phyloP scores from a whole-genome alignment of 768 basidiomycete genomes.

The Lactarius sp. region DNA sequence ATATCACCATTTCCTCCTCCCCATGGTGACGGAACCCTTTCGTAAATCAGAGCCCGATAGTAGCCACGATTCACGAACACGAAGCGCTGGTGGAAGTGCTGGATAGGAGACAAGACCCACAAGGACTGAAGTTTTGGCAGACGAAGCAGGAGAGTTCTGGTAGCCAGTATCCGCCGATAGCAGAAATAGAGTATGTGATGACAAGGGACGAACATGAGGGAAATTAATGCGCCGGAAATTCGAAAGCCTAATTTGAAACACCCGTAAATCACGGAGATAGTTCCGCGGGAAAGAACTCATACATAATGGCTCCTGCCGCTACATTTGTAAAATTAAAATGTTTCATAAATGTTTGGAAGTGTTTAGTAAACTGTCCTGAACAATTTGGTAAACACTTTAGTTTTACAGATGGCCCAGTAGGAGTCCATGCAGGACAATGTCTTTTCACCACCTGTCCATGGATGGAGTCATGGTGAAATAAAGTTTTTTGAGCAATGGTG shows the following conservation, averaged over 20 bases:
- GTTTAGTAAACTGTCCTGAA: background rate
- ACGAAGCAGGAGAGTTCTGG: background rate
- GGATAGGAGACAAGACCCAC: background rate
- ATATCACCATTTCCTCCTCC: background rate
- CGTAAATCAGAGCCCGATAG: background rate
- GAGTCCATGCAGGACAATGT: background rate
- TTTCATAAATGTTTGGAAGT: background rate
- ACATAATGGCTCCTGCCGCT: constrained; percentile 29
- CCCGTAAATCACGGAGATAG: background rate
- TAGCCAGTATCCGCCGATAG: background rate
- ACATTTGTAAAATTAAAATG: background rate
- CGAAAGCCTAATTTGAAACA: background rate
- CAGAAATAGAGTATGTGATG: background rate
- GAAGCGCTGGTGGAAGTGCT: no score
- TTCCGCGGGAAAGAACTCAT: background rate
- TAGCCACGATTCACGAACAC: background rate
- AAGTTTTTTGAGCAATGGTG: background rate
- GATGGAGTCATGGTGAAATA: background rate
- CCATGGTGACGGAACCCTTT: background rate
- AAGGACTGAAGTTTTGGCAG: background rate
- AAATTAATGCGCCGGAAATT: background rate
- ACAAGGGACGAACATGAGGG: background rate
- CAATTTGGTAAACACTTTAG: background rate
- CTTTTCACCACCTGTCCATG: background rate
- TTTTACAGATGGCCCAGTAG: constrained; percentile 40